Conservation (phyloP, 1,139 yeast genomes). For the Yamadazyma conglobata region DNA sequence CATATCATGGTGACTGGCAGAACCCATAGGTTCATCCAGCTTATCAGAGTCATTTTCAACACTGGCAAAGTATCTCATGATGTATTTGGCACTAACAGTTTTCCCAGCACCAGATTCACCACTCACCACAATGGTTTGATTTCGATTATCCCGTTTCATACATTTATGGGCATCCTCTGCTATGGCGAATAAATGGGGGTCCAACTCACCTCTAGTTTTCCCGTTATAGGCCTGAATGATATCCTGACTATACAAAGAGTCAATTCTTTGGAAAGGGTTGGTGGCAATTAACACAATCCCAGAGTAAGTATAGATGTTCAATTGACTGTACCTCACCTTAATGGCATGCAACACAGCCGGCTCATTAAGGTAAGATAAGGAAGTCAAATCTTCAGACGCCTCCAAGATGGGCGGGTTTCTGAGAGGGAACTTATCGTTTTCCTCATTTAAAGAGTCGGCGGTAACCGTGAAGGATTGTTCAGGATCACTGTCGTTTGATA, state of each 20-base stretch:
- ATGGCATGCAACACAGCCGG: conserved; percentile 97
- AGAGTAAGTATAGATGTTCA: conserved; percentile 90
- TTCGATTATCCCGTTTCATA: conserved; percentile 78
- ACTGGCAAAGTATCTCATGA: conserved; percentile 96
- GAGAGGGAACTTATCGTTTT: conserved; percentile 58
- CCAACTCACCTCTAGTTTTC: conserved; percentile 86
- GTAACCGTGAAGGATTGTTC: conserved; percentile 49
- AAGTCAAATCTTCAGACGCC: conserved; percentile 91
- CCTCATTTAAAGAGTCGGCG: conserved; percentile 47
- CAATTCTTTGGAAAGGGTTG: conserved; percentile 91
- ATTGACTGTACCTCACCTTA: conserved; percentile 80
- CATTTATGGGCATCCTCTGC: conserved; percentile 98
- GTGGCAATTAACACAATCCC: conserved; percentile 97
- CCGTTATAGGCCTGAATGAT: conserved; percentile 94
- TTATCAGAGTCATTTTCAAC: conserved; percentile 65
- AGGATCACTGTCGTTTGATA: conserved; percentile 61
- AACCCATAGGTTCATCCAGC: conserved; percentile 11
- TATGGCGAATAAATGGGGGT: conserved; percentile 95
- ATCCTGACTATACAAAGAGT: conserved; percentile 85
- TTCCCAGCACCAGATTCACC: conserved; percentile 99
- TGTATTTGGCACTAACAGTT: conserved; percentile 94
- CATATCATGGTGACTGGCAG: conserved; percentile 56
- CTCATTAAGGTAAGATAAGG: conserved; percentile 87
- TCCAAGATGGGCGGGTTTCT: conserved; percentile 94
- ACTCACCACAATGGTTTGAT: conserved; percentile 94